Conservation (phyloP, 805 yeast species). For the Cyberlindnera petersonii region DNA sequence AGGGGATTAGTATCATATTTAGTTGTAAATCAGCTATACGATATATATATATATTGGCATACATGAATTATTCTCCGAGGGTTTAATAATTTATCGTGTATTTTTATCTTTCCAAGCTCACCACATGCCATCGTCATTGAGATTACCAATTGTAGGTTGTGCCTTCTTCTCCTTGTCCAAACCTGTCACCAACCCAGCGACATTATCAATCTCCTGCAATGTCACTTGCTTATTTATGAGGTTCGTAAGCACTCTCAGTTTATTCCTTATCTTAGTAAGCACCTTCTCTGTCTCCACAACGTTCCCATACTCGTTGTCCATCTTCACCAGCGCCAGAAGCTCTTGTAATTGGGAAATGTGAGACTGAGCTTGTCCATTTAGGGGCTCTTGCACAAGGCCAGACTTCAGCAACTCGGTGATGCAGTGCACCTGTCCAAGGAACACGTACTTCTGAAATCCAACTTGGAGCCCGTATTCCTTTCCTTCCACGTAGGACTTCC, state of each 20-base stretch:
- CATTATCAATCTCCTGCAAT: slow-evolving; percentile 17
- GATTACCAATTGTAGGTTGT: slow-evolving; percentile 16
- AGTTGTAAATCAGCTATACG: too few species aligned
- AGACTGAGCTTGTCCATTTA: slow-evolving; percentile 22
- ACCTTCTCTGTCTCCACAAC: slow-evolving; percentile 53
- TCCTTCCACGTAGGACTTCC: slow-evolving; percentile 67
- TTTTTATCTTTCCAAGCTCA: too few species aligned
- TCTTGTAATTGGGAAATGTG: slow-evolving; percentile 29
- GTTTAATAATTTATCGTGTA: too few species aligned
- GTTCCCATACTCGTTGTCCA: slow-evolving; percentile 48
- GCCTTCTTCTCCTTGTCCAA: slow-evolving; percentile 16
- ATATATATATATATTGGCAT: too few species aligned
- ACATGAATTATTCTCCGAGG: too few species aligned
- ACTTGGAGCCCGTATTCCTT: slow-evolving; percentile 80
- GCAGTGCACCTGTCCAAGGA: slow-evolving; percentile 66
- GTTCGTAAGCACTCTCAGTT: slow-evolving; percentile 49
- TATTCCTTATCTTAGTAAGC: slow-evolving; percentile 55
- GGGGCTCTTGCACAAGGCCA: slow-evolving; percentile 8
- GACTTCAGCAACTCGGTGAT: slow-evolving; percentile 40
- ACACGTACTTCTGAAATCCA: slow-evolving; percentile 64
- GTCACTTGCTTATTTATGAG: slow-evolving; percentile 22
- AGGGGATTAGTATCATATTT: too few species aligned
- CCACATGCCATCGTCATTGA: slow-evolving; percentile 29
- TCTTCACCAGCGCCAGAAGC: slow-evolving; percentile 31
- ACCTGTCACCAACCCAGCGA: slow-evolving; percentile 15